phyloP scores from a whole-genome alignment of 1,284 basidiomycete species.

The Tremellales sp. region DNA sequence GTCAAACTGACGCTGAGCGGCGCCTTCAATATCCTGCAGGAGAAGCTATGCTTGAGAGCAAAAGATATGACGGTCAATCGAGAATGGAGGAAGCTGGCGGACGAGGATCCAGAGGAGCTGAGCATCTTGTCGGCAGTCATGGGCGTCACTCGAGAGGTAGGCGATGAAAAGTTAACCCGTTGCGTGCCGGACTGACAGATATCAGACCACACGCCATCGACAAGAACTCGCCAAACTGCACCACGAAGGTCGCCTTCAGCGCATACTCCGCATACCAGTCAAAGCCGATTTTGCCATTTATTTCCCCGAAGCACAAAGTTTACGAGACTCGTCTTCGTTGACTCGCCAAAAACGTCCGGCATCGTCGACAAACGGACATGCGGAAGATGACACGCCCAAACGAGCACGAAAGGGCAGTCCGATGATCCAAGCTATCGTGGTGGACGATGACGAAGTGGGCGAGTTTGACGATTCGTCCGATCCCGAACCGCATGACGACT shows the following conservation, averaged over 20 bases:
- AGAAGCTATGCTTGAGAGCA: constrained; percentile 40
- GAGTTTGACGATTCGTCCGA: constrained; percentile 12
- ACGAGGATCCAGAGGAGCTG: constrained; percentile 59
- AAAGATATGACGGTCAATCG: constrained; percentile 19
- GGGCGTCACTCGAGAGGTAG: constrained; percentile 75
- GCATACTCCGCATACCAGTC: constrained; percentile 26
- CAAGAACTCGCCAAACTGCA: constrained; percentile 22
- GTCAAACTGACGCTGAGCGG: constrained; percentile 81
- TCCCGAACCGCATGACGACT: constrained; percentile 7
- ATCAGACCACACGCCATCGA: constrained; percentile 27
- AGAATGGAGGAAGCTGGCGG: constrained; percentile 21
- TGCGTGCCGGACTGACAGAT: background rate
- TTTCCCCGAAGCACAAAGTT: background rate
- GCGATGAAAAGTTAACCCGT: constrained; percentile 16
- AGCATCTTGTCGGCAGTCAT: constrained; percentile 76
- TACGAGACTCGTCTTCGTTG: constrained; percentile 4
- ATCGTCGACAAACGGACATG: background rate
- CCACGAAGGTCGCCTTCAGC: constrained; percentile 45
- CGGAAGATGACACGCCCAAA: background rate
- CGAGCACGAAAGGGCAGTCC: constrained; percentile 2
- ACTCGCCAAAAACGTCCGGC: background rate
- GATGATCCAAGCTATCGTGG: constrained; percentile 23
- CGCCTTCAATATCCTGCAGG: constrained; percentile 76
- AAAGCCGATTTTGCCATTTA: constrained; percentile 13
- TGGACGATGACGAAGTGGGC: constrained; percentile 31